phyloP scores from a whole-genome alignment of 2,329 filamentous ascomycete species.

The Fusarium coicis region DNA sequence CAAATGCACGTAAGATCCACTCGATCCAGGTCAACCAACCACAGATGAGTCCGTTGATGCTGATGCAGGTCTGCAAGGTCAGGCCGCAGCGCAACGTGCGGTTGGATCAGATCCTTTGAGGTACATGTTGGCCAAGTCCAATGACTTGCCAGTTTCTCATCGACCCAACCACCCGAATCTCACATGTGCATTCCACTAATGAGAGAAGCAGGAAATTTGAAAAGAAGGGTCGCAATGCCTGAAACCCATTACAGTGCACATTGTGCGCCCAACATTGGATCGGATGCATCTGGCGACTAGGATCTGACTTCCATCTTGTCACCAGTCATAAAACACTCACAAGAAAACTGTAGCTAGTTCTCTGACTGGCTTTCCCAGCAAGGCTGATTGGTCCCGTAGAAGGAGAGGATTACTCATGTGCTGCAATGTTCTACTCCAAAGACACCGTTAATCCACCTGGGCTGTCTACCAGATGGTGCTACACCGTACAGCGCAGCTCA shows the following conservation, averaged over 20 bases:
- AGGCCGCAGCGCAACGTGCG: constrained; percentile 31
- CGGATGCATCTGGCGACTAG: constrained; percentile 15
- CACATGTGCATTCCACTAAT: constrained; percentile 39
- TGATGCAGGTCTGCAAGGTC: constrained; percentile 37
- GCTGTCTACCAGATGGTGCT: not conserved
- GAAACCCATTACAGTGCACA: not conserved
- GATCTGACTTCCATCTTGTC: constrained; percentile 9
- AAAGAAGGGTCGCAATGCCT: constrained; percentile 20
- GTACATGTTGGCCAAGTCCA: constrained; percentile 28
- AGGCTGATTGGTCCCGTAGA: not conserved
- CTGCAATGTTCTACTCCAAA: not conserved
- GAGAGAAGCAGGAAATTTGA: constrained; percentile 4
- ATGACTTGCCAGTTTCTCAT: constrained; percentile 13
- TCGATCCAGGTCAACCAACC: constrained; percentile 29
- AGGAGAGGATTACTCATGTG: constrained; percentile 6
- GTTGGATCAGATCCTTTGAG: constrained; percentile 36
- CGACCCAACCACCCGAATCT: constrained; percentile 34
- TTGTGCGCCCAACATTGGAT: constrained; percentile 15
- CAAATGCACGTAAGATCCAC: constrained; percentile 34
- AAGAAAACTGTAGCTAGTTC: not conserved
- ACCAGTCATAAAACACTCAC: not conserved
- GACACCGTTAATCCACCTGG: not conserved
- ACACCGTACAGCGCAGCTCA: not conserved
- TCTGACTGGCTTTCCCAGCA: not conserved
- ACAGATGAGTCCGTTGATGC: constrained; percentile 25